A percentile compares a stretch with the other conserved stretches of the same genome.
phyloP scores from a whole-genome alignment of 2,329 filamentous ascomycete species.

The Sphaerulina musiva region DNA sequence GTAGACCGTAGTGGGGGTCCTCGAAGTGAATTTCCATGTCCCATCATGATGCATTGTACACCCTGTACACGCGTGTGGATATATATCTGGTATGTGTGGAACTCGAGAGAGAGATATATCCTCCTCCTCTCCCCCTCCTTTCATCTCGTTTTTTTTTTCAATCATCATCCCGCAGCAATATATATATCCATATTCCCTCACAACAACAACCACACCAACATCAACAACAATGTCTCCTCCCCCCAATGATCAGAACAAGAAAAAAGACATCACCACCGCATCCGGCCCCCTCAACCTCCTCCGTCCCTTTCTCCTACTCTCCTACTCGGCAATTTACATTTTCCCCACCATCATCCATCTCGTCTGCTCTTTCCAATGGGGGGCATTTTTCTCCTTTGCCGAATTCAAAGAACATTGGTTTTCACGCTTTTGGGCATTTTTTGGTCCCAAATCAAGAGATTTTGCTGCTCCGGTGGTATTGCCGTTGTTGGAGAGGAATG shows the following conservation, averaged over 20 bases:
- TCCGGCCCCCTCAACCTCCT: constrained; percentile 30
- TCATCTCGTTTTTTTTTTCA: background rate
- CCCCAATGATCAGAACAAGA: background rate
- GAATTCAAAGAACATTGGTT: constrained; percentile 50
- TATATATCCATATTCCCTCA: too few relatives aligned
- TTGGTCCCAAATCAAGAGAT: constrained; percentile 48
- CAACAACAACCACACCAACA: background rate
- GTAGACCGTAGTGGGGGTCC: too few relatives aligned
- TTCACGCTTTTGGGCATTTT: constrained; percentile 53
- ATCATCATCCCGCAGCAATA: background rate
- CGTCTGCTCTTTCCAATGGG: constrained; percentile 22
- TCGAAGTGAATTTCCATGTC: too few relatives aligned
- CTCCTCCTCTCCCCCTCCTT: too few relatives aligned
- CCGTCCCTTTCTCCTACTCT: constrained; percentile 44
- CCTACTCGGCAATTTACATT: constrained; percentile 44
- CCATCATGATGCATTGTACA: too few relatives aligned
- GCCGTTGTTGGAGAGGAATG: constrained; percentile 47
- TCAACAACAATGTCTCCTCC: constrained; percentile 10
- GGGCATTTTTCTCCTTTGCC: constrained; percentile 23
- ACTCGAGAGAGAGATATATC: too few relatives aligned
- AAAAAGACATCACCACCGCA: background rate
- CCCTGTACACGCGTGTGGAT: too few relatives aligned
- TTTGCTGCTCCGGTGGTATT: constrained; percentile 42
- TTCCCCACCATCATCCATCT: constrained; percentile 47
- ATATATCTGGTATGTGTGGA: too few relatives aligned